phyloP scores from a whole-genome alignment of 164 flowering plant species.

The Dillenia turbinata region DNA sequence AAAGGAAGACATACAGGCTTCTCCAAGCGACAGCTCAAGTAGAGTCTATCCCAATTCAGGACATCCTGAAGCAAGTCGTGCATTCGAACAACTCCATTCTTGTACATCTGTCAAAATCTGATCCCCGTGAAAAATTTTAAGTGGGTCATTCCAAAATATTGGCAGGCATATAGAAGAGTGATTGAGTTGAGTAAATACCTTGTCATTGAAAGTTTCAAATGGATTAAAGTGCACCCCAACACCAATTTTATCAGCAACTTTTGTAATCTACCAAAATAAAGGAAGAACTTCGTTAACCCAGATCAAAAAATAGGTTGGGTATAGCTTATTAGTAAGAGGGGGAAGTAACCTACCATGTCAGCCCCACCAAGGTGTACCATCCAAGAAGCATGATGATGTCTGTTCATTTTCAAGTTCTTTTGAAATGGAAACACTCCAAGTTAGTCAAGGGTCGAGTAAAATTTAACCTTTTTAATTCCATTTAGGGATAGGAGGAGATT shows the following conservation, averaged over 20 bases:
- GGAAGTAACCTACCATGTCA: conserved; percentile 42
- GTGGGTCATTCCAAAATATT: neutral
- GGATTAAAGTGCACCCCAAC: conserved; percentile 98
- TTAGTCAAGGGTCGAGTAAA: neutral
- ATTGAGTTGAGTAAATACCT: conserved; percentile 31
- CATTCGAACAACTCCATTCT: conserved; percentile 90
- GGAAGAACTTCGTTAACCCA: neutral
- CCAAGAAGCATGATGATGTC: conserved; percentile 80
- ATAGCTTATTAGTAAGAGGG: neutral
- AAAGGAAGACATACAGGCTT: conserved; percentile 67
- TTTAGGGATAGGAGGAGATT: neutral
- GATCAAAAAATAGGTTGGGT: too few relatives aligned
- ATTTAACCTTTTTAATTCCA: neutral
- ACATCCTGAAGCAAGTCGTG: conserved; percentile 80
- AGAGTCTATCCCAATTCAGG: conserved; percentile 72
- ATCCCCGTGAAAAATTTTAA: too few relatives aligned
- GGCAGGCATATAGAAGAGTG: neutral
- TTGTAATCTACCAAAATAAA: conserved; percentile 51
- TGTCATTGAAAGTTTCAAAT: conserved; percentile 55
- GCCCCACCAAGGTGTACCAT: conserved; percentile 70
- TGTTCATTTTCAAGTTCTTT: conserved; percentile 74
- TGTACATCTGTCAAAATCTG: conserved; percentile 47
- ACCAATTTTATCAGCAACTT: conserved; percentile 73
- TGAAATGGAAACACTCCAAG: conserved; percentile 11
- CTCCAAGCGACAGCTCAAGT: conserved; percentile 87